Percentiles rank a stretch among this genome's conserved stretches.
phyloP scores from a whole-genome alignment of 345 rosid genomes.

The Hevea brasiliensis region DNA sequence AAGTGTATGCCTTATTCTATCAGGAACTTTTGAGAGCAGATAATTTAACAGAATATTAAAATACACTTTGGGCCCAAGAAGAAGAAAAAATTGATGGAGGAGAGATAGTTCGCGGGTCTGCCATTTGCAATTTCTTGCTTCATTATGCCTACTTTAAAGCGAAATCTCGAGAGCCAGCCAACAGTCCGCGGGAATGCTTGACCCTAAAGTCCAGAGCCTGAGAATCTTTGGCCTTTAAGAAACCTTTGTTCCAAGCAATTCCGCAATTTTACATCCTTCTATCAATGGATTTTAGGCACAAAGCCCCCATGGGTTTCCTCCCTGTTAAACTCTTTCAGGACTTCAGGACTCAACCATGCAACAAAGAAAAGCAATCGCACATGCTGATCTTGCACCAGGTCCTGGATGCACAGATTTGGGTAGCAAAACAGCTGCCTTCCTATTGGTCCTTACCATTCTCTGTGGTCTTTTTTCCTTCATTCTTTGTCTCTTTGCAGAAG shows the following conservation, averaged over 20 bases:
- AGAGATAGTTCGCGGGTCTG: too few relatives aligned
- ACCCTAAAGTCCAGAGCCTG: conserved; percentile 33
- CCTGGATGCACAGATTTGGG: conserved; percentile 54
- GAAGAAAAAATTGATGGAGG: not conserved
- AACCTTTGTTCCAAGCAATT: conserved; percentile 91
- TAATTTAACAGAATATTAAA: not conserved
- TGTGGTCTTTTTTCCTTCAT: conserved; percentile 74
- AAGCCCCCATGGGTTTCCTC: not conserved
- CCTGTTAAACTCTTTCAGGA: not conserved
- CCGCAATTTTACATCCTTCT: conserved; percentile 32
- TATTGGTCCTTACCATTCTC: conserved; percentile 56
- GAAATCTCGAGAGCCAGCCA: not conserved
- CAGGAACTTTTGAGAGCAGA: not conserved
- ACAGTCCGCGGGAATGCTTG: conserved; percentile 29
- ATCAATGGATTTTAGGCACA: conserved; percentile 7
- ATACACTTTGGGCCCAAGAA: not conserved
- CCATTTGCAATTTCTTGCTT: not conserved
- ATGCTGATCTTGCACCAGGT: conserved; percentile 72
- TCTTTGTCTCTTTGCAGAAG: conserved; percentile 86
- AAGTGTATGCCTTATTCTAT: not conserved
- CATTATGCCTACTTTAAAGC: not conserved
- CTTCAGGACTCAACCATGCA: conserved; percentile 33
- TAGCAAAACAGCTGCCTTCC: conserved; percentile 60
- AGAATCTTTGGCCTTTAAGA: conserved; percentile 84
- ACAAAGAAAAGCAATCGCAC: conserved; percentile 63